Percentiles rank a stretch among this genome's conserved stretches.
These are phyloP conservation scores for Metschnikowia amazonensis DNA, from an alignment of 805 yeast species.

Conservation along the genomic window DNA sequence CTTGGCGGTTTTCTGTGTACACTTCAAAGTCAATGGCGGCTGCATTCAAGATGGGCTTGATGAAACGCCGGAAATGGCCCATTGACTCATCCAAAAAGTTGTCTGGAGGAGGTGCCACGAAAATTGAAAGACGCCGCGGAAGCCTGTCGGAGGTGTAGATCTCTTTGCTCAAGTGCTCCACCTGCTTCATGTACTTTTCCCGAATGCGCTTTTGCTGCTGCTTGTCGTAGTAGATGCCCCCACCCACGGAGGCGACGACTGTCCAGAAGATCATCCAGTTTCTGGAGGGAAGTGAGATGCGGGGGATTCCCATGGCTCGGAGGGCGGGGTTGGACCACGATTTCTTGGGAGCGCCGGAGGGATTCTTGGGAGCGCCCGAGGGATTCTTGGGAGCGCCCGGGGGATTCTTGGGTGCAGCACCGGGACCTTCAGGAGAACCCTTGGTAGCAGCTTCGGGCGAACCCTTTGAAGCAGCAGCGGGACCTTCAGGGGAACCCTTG, in stretches of 20 bases:
- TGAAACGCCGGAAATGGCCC: conserved; percentile 67
- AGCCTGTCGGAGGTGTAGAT: conserved; percentile 43
- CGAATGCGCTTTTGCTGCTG: conserved; percentile 65
- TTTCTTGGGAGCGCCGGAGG: conserved; percentile 32
- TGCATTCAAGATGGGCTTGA: conserved; percentile 82
- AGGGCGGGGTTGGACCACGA: conserved; percentile 75
- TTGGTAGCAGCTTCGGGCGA: too few species aligned
- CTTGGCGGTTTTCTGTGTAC: conserved; percentile 76
- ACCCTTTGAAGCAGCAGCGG: too few species aligned
- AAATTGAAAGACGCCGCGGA: conserved; percentile 77
- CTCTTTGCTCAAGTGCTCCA: conserved; percentile 48
- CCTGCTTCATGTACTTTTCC: conserved; percentile 58
- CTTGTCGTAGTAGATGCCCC: conserved; percentile 80
- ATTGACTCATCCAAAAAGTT: conserved; percentile 76
- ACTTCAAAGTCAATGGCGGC: conserved; percentile 83
- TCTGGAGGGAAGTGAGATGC: conserved; percentile 75
- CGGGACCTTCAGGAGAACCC: background rate
- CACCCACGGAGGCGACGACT: conserved; percentile 58
- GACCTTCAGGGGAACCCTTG: conserved; percentile 1
- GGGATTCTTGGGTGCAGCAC: too few species aligned
- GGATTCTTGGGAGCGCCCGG: too few species aligned
- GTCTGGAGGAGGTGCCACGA: conserved; percentile 95
- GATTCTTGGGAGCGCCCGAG: too few species aligned
- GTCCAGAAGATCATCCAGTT: conserved; percentile 92
- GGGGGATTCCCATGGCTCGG: conserved; percentile 77